Conservation (phyloP, 179 eudicot species). For the Drosera spatulata region DNA sequence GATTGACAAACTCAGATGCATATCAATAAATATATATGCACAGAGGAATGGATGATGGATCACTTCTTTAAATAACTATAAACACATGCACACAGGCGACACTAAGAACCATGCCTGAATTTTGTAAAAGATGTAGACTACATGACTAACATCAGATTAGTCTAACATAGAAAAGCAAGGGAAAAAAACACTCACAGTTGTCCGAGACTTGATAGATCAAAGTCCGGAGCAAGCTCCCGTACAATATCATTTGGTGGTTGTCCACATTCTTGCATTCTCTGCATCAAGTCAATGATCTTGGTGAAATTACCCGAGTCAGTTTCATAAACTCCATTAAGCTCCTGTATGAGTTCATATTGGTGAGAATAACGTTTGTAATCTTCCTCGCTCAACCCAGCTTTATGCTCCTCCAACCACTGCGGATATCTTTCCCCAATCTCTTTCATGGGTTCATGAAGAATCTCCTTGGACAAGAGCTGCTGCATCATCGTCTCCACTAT, state of each 20-base stretch:
- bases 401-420: constrained; percentile 82
- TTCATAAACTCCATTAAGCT: constrained; percentile 69
- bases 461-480: constrained; percentile 82
- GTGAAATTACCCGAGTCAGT: constrained; percentile 72
- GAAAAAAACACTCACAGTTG: constrained; percentile 55
- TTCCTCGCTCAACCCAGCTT: constrained; percentile 43
- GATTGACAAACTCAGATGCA: too few relatives aligned
- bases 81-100: too few relatives aligned
- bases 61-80: too few relatives aligned
- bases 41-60: too few relatives aligned
- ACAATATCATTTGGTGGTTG: constrained; percentile 94
- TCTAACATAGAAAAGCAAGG: neutral
- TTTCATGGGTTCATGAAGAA: constrained; percentile 91
- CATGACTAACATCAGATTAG: neutral
- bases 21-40: too few relatives aligned
- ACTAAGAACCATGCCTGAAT: neutral
- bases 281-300: constrained; percentile 95
- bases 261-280: constrained; percentile 99
- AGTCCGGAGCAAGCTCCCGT: constrained; percentile 83
- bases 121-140: neutral
- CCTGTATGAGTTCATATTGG: constrained; percentile 68
- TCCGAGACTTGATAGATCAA: constrained; percentile 74
- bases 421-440: constrained; percentile 92
- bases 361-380: constrained; percentile 62
- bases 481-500: constrained; percentile 99